Evolutionary conservation across 2,329 filamentous ascomycete species (phyloP).

Genomic region (Balansia obtecta): DNA sequence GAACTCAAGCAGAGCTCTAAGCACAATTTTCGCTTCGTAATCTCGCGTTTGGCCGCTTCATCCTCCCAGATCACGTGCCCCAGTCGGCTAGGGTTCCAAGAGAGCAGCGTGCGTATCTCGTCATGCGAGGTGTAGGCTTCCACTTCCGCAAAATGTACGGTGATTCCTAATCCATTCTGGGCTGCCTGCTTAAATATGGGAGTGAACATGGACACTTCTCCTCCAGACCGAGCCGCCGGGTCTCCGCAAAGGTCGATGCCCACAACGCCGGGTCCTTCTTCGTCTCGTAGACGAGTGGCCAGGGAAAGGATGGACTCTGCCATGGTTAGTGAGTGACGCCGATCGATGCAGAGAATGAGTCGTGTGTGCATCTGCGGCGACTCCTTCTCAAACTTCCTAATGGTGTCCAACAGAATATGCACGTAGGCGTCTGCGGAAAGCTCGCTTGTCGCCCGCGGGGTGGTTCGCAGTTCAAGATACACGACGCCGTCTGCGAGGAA

Average conservation of each 20-base stretch:
- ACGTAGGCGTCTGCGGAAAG: slow-evolving; percentile 55
- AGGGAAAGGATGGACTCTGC: slow-evolving; percentile 54
- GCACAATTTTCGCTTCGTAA: slow-evolving; percentile 40
- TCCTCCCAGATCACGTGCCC: slow-evolving; percentile 72
- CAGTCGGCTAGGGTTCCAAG: slow-evolving; percentile 53
- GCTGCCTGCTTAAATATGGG: slow-evolving; percentile 47
- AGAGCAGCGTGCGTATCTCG: slow-evolving; percentile 53
- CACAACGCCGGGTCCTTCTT: slow-evolving; percentile 45
- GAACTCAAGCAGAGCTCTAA: slow-evolving; percentile 71
- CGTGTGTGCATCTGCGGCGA: slow-evolving; percentile 39
- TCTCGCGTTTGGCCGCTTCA: slow-evolving; percentile 43
- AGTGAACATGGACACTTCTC: slow-evolving; percentile 47
- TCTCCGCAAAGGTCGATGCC: slow-evolving; percentile 73
- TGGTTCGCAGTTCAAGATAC: slow-evolving; percentile 73
- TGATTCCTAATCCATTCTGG: slow-evolving; percentile 44
- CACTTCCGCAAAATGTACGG: slow-evolving; percentile 69
- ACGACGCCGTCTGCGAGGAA: slow-evolving; percentile 61
- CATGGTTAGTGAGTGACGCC: slow-evolving; percentile 44
- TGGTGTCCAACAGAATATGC: slow-evolving; percentile 49
- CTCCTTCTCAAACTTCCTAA: slow-evolving; percentile 36
- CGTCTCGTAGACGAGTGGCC: slow-evolving; percentile 33
- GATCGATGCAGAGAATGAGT: slow-evolving; percentile 65
- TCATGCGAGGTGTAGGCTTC: slow-evolving; percentile 38
- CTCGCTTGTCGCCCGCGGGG: slow-evolving; percentile 50
- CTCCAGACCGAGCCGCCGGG: slow-evolving; percentile 37